phyloP scores from a whole-genome alignment of 768 basidiomycete species.

The Mycena latifolia region DNA sequence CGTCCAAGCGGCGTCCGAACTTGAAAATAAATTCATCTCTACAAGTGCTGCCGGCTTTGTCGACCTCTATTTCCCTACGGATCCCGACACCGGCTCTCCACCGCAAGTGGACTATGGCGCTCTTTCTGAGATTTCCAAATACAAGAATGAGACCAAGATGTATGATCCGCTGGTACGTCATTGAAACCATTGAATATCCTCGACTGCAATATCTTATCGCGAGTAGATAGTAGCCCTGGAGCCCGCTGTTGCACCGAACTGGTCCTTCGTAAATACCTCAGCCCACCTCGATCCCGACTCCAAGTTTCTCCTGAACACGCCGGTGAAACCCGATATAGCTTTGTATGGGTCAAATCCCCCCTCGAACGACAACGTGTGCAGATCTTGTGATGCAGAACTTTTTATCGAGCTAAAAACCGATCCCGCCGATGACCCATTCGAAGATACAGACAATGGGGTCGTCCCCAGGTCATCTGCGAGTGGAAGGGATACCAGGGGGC shows the following conservation, averaged over 20 bases:
- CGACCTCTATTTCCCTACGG: constrained; percentile 21
- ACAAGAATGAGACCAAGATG: constrained; percentile 22
- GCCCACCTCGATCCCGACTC: constrained; percentile 19
- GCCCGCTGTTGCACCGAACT: constrained; percentile 14
- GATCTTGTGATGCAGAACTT: constrained; percentile 26
- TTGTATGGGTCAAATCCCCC: constrained; percentile 24
- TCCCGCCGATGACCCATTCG: constrained; percentile 22
- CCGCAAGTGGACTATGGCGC: constrained; percentile 23
- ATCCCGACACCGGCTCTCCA: constrained; percentile 20
- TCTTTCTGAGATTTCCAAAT: constrained; percentile 14
- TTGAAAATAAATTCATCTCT: constrained; percentile 21
- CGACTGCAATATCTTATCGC: constrained; percentile 7
- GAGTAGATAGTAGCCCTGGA: constrained; percentile 17
- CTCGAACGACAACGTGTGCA: constrained; percentile 24
- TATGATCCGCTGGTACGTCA: constrained; percentile 16
- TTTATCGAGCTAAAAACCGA: constrained; percentile 33
- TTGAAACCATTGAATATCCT: constrained; percentile 9
- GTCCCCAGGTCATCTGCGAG: background rate
- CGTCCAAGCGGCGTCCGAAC: constrained; percentile 24
- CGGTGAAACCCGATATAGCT: constrained; percentile 31
- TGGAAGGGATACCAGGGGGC: constrained; percentile 30
- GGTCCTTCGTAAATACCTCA: constrained; percentile 26
- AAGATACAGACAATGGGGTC: constrained; percentile 3
- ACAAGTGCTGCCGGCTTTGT: constrained; percentile 15
- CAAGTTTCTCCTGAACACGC: constrained; percentile 3